Conservation (phyloP, 2,329 filamentous ascomycete genomes). For the Mycogone perniciosa region DNA sequence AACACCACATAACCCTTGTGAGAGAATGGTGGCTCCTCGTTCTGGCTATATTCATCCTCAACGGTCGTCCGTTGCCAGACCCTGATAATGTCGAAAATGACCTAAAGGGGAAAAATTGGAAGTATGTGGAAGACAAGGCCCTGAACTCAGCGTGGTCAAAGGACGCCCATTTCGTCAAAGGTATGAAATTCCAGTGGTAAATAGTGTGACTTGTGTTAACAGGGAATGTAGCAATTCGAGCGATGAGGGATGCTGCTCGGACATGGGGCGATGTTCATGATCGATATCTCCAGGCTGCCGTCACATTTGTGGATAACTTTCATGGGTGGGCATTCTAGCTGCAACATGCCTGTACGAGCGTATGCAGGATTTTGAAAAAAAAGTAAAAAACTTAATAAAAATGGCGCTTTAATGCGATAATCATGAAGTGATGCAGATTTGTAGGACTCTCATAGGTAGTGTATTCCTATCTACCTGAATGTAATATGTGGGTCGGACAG, state of each 20-base stretch:
- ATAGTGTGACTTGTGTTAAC: constrained; percentile 5
- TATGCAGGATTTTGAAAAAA: too few relatives aligned
- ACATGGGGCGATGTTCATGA: constrained; percentile 68
- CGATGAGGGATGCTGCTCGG: constrained; percentile 65
- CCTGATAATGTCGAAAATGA: constrained; percentile 56
- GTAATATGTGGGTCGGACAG: neutral
- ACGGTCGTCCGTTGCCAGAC: constrained; percentile 66
- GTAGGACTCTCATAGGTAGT: too few relatives aligned
- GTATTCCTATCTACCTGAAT: neutral
- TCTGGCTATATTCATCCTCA: constrained; percentile 69
- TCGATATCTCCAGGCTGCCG: constrained; percentile 60
- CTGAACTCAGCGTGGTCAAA: constrained; percentile 59
- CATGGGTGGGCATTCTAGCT: constrained; percentile 49
- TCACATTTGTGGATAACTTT: constrained; percentile 69
- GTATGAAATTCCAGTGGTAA: constrained; percentile 34
- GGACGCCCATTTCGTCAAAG: constrained; percentile 83
- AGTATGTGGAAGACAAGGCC: constrained; percentile 65
- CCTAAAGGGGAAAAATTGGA: constrained; percentile 64
- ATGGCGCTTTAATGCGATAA: too few relatives aligned
- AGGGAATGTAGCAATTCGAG: constrained; percentile 52
- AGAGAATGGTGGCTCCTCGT: constrained; percentile 87
- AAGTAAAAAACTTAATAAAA: too few relatives aligned
- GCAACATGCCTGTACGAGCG: too few relatives aligned
- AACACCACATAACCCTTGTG: constrained; percentile 67
- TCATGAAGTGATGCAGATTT: too few relatives aligned